Conservation (phyloP, 129 eudicot species). For the Artemisia annua region DNA sequence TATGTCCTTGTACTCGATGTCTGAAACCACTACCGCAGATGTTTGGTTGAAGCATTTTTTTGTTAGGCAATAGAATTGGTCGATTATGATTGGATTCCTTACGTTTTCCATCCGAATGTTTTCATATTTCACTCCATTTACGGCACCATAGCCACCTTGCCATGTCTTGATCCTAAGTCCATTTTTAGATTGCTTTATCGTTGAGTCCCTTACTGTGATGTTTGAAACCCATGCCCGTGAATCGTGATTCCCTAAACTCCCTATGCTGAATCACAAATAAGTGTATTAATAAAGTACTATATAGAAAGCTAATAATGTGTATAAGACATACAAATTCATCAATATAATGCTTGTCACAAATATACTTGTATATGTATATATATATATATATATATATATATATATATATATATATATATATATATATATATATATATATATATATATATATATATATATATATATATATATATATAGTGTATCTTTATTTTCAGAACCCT, state of each 20-base stretch:
- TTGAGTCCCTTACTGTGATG: conserved; percentile 50
- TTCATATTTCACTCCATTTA: conserved; percentile 36
- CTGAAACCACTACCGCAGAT: conserved; percentile 40
- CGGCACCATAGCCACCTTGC: conserved; percentile 71
- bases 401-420: too few species aligned
- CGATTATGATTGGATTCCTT: conserved; percentile 59
- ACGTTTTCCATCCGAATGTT: conserved; percentile 55
- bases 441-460: too few species aligned
- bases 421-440: too few species aligned
- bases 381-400: too few species aligned
- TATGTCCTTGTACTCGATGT: conserved; percentile 37
- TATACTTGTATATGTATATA: background rate
- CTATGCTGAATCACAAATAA: conserved; percentile 40
- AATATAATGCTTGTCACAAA: background rate
- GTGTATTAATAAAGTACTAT: background rate
- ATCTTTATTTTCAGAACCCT: too few species aligned
- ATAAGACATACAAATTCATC: conserved; percentile 4
- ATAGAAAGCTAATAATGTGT: background rate
- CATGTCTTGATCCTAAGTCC: conserved; percentile 71
- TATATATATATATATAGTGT: too few species aligned
- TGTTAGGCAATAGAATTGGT: conserved; percentile 55
- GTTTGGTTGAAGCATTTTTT: conserved; percentile 45
- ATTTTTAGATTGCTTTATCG: conserved; percentile 45
- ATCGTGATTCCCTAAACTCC: conserved; percentile 61
- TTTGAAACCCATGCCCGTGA: conserved; percentile 61